phyloP scores from a whole-genome alignment of 331 rosid genomes.

The Rosa hybrid region DNA sequence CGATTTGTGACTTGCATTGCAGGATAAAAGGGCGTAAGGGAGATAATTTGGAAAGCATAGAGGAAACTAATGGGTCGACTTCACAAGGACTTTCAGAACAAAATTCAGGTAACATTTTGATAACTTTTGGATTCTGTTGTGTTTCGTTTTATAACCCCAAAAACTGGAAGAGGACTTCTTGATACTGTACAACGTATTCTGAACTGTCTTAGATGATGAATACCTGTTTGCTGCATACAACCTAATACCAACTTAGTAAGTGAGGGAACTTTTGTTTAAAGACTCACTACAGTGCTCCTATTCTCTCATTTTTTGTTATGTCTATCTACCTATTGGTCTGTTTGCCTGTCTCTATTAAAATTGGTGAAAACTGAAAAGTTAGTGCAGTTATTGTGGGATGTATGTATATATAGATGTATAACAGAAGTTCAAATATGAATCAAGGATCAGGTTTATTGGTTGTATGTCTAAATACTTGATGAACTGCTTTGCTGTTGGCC shows the following conservation, averaged over 20 bases:
- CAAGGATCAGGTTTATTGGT: neutral
- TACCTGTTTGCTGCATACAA: neutral
- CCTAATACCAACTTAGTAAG: neutral
- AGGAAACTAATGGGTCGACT: neutral
- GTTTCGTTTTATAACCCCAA: neutral
- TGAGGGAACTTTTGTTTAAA: neutral
- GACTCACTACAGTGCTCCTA: neutral
- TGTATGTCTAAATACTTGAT: neutral
- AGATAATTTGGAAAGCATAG: neutral
- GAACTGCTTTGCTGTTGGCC: neutral
- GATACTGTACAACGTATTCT: neutral
- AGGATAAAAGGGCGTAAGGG: slow-evolving; percentile 20
- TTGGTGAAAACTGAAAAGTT: neutral
- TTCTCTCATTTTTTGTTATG: neutral
- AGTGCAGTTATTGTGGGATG: neutral
- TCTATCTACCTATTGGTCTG: neutral
- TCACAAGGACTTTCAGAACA: neutral
- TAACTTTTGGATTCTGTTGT: neutral
- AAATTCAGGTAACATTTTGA: neutral
- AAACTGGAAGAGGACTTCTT: neutral
- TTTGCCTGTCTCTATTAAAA: neutral
- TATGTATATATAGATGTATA: neutral
- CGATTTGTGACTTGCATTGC: neutral
- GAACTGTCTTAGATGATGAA: neutral
- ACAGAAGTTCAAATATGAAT: neutral